phyloP scores from a whole-genome alignment of 345 rosid genomes.

The Passiflora organensis region DNA sequence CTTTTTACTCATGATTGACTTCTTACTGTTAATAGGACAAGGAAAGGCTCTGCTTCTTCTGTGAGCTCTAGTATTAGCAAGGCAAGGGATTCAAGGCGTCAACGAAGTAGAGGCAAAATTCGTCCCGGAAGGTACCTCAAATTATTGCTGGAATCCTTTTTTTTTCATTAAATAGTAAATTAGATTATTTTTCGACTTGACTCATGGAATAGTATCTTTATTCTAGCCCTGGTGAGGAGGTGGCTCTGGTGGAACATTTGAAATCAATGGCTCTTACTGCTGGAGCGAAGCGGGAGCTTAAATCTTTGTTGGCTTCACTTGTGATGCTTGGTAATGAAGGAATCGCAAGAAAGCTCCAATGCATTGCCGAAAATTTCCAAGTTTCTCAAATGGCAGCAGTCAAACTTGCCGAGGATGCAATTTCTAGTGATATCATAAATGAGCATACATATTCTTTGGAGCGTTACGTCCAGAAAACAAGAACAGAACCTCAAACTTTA shows the following conservation, averaged over 20 bases:
- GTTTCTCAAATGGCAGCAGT: constrained; percentile 73
- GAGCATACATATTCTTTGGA: constrained; percentile 59
- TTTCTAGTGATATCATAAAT: constrained; percentile 44
- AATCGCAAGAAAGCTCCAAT: constrained; percentile 66
- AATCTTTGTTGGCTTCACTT: constrained; percentile 65
- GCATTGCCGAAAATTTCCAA: constrained; percentile 63
- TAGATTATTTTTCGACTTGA: no score
- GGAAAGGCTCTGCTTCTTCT: constrained; percentile 70
- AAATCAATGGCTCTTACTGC: constrained; percentile 68
- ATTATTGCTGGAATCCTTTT: not conserved
- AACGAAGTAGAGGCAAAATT: constrained; percentile 73
- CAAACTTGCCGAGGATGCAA: constrained; percentile 70
- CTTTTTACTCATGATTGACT: constrained; percentile 5
- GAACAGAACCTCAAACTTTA: constrained; percentile 33
- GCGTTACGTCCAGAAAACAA: constrained; percentile 36
- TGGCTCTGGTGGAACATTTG: constrained; percentile 90
- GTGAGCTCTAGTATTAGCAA: constrained; percentile 53
- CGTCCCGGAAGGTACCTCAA: constrained; percentile 80
- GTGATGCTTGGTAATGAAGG: constrained; percentile 65
- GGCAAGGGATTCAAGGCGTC: constrained; percentile 69
- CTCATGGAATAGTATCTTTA: not conserved
- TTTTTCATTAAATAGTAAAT: no score
- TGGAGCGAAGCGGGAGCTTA: constrained; percentile 73
- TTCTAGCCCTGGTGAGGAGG: constrained; percentile 87
- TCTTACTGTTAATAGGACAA: constrained; percentile 47